These are phyloP conservation scores for Colletotrichum sp. DNA, from an alignment of 2,329 filamentous ascomycete species.

Conservation along the genomic window DNA sequence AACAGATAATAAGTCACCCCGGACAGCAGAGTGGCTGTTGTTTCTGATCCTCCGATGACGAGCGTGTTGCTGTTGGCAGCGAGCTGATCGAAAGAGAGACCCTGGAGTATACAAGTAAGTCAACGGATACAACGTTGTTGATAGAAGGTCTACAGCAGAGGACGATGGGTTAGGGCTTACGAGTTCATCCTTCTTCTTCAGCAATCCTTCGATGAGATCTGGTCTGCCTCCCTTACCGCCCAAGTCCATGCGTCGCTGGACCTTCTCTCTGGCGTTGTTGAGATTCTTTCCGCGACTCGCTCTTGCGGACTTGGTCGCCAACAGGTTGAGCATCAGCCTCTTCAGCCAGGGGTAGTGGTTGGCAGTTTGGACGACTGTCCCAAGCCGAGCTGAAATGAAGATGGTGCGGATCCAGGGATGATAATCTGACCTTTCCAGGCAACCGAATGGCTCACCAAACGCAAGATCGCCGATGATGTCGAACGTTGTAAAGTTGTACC, in stretches of 20 bases:
- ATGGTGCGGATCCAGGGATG: conserved; percentile 11
- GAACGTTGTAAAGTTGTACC: conserved; percentile 19
- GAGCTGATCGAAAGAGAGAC: conserved; percentile 27
- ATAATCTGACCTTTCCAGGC: conserved; percentile 14
- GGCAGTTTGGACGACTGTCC: not conserved
- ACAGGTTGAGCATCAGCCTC: not conserved
- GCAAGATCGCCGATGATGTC: conserved; percentile 31
- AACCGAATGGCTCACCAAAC: conserved; percentile 22
- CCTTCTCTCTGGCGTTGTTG: not conserved
- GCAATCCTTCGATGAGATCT: conserved; percentile 24
- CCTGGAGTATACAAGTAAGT: conserved; percentile 22
- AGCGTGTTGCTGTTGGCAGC: conserved; percentile 20
- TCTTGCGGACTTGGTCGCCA: not conserved
- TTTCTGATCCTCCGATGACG: conserved; percentile 44
- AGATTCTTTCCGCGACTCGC: not conserved
- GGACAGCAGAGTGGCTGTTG: conserved; percentile 45
- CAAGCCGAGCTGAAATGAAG: not conserved
- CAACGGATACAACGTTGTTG: not conserved
- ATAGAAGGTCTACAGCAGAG: accelerated
- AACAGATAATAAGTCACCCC: conserved; percentile 46
- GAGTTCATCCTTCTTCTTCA: conserved; percentile 13
- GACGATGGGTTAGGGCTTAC: not conserved
- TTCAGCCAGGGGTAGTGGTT: not conserved
- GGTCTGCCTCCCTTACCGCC: conserved; percentile 6
- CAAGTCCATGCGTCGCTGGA: conserved; percentile 10